These are phyloP conservation scores for Termitomyces sp. DNA, from an alignment of 768 basidiomycete genomes.

Conservation along the genomic window DNA sequence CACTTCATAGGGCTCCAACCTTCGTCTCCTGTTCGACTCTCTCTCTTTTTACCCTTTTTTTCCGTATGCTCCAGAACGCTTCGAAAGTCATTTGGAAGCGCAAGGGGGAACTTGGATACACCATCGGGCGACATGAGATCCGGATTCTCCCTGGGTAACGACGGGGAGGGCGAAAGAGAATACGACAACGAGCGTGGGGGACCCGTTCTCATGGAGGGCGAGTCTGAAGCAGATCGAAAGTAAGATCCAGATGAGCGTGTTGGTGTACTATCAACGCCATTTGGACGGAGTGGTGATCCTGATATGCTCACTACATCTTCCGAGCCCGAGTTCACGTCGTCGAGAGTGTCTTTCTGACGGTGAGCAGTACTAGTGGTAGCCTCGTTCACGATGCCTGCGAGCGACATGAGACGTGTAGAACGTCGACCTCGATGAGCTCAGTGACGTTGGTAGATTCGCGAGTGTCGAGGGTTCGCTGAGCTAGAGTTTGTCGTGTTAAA, in stretches of 20 bases:
- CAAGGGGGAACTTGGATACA: constrained; percentile 19
- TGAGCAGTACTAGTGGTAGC: constrained; percentile 7
- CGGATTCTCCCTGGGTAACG: constrained; percentile 21
- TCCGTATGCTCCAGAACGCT: constrained; percentile 58
- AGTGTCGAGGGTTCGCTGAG: not conserved
- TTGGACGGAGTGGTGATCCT: not conserved
- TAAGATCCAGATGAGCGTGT: constrained; percentile 15
- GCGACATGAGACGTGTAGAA: constrained; percentile 20
- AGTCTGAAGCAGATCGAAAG: constrained; percentile 31
- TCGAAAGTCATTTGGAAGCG: constrained; percentile 44
- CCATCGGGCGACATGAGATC: constrained; percentile 21
- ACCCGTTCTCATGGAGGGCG: constrained; percentile 66
- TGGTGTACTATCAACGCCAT: constrained; percentile 3
- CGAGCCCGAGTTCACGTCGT: not conserved
- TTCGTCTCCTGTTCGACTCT: constrained; percentile 44
- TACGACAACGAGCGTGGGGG: constrained; percentile 73
- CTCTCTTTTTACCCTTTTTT: constrained; percentile 52
- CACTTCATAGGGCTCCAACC: constrained; percentile 52
- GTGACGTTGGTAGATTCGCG: not conserved
- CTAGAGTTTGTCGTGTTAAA: not conserved
- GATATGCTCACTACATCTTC: not conserved
- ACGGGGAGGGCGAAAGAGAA: constrained; percentile 42
- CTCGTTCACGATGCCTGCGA: constrained; percentile 20
- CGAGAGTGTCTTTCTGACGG: not conserved
- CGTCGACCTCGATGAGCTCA: not conserved